Conservation (phyloP, 306 rosid genomes). For the Casuarina glauca region DNA sequence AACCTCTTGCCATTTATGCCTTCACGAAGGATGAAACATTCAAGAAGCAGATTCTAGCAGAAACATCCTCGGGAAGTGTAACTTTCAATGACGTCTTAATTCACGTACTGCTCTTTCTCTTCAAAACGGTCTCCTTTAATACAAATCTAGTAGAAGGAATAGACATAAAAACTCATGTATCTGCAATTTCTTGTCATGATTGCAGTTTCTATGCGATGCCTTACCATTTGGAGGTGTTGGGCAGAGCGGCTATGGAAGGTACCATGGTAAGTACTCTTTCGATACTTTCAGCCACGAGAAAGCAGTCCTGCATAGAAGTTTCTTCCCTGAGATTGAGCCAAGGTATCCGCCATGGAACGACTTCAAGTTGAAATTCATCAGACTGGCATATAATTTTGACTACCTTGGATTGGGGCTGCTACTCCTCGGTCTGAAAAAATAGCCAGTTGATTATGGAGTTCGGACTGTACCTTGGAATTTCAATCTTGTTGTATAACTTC, state of each 20-base stretch:
- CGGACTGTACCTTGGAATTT: not conserved
- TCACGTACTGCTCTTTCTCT: slow-evolving; percentile 54
- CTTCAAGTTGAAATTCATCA: slow-evolving; percentile 69
- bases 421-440: slow-evolving; percentile 52
- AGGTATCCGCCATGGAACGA: slow-evolving; percentile 86
- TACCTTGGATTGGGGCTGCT: slow-evolving; percentile 54
- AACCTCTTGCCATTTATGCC: slow-evolving; percentile 82
- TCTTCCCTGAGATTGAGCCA: slow-evolving; percentile 66
- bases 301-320: slow-evolving; percentile 60
- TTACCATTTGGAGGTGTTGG: slow-evolving; percentile 63
- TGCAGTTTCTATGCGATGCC: slow-evolving; percentile 50
- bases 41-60: slow-evolving; percentile 55
- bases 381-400: slow-evolving; percentile 63
- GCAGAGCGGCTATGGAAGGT: slow-evolving; percentile 85
- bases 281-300: slow-evolving; percentile 93
- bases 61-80: slow-evolving; percentile 91
- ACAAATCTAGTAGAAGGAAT: not conserved
- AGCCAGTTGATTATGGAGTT: not conserved
- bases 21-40: slow-evolving; percentile 69
- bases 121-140: not conserved
- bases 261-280: slow-evolving; percentile 89
- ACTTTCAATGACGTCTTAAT: slow-evolving; percentile 69
- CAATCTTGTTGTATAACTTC: not conserved
- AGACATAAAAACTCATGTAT: not conserved
- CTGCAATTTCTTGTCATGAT: not conserved